phyloP scores from a whole-genome alignment of 176 grass and related monocot genomes.

The Musa acuminata region DNA sequence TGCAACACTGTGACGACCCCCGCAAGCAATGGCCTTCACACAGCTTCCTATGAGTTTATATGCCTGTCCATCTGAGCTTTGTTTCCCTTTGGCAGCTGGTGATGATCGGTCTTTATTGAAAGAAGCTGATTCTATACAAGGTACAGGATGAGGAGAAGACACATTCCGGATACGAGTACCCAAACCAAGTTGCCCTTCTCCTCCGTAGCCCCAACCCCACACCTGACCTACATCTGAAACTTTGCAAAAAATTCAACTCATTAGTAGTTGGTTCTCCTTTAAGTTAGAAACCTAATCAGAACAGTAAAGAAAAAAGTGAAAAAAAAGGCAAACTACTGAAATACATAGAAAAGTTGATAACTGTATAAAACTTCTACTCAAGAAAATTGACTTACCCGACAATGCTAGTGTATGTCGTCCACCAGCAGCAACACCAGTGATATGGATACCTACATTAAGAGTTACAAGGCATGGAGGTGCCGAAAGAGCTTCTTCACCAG shows the following conservation, averaged over 20 bases:
- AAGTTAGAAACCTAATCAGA: neutral
- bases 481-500: slow-evolving; percentile 80
- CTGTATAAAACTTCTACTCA: neutral
- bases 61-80: slow-evolving; percentile 44
- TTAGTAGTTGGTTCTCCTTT: slow-evolving; percentile 18
- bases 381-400: slow-evolving; percentile 56
- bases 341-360: no score
- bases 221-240: slow-evolving; percentile 91
- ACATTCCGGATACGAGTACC: slow-evolving; percentile 85
- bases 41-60: slow-evolving; percentile 59
- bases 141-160: slow-evolving; percentile 82
- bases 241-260: slow-evolving; percentile 27
- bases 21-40: slow-evolving; percentile 87
- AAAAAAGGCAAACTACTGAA: neutral
- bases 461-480: slow-evolving; percentile 77
- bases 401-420: slow-evolving; percentile 93
- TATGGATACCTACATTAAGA: slow-evolving; percentile 72
- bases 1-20: slow-evolving; percentile 88
- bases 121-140: slow-evolving; percentile 67
- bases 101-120: slow-evolving; percentile 51
- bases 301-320: neutral
- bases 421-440: slow-evolving; percentile 78
- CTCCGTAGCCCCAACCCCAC: slow-evolving; percentile 99
- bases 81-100: slow-evolving; percentile 42
- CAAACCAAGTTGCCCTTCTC: slow-evolving; percentile 93